Percentiles rank a stretch among this genome's conserved stretches.
Evolutionary conservation across 2,329 filamentous ascomycete species (phyloP).

Genomic region (Fusarium sp.): DNA sequence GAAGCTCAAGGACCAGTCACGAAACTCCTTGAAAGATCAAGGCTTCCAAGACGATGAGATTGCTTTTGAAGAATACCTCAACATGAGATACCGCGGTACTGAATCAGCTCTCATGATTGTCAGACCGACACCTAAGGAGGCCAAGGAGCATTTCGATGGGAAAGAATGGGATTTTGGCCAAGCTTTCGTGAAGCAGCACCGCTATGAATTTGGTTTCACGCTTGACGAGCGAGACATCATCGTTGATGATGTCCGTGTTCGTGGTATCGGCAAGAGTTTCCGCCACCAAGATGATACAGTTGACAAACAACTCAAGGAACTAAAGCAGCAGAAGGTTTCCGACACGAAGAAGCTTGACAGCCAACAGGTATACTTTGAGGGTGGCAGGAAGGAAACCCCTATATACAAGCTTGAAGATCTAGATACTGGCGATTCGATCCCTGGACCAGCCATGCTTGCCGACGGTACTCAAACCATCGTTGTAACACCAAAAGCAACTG

Average conservation of each 20-base stretch:
- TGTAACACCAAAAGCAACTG: slow-evolving; percentile 80
- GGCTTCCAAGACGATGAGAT: slow-evolving; percentile 81
- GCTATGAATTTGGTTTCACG: slow-evolving; percentile 93
- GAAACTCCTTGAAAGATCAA: slow-evolving; percentile 74
- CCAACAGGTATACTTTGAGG: slow-evolving; percentile 84
- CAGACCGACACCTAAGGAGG: slow-evolving; percentile 73
- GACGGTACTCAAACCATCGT: slow-evolving; percentile 94
- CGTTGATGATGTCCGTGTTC: slow-evolving; percentile 86
- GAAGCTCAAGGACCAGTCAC: slow-evolving; percentile 81
- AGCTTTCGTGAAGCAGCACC: slow-evolving; percentile 87
- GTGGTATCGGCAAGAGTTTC: slow-evolving; percentile 91
- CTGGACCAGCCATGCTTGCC: slow-evolving; percentile 85
- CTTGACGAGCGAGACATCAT: slow-evolving; percentile 86
- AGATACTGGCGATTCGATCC: slow-evolving; percentile 74
- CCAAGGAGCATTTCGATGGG: slow-evolving; percentile 65
- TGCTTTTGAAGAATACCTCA: slow-evolving; percentile 90
- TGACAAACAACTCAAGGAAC: slow-evolving; percentile 80
- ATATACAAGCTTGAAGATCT: slow-evolving; percentile 85
- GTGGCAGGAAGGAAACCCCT: slow-evolving; percentile 78
- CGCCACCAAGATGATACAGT: slow-evolving; percentile 82
- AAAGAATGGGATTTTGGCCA: slow-evolving; percentile 84
- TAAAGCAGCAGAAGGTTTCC: slow-evolving; percentile 68
- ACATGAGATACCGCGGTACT: slow-evolving; percentile 91
- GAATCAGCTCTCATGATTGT: slow-evolving; percentile 92
- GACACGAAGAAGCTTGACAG: slow-evolving; percentile 71